These are phyloP conservation scores for Calonectria fujianensis DNA, from an alignment of 2,329 filamentous ascomycete genomes.

Conservation along the genomic window DNA sequence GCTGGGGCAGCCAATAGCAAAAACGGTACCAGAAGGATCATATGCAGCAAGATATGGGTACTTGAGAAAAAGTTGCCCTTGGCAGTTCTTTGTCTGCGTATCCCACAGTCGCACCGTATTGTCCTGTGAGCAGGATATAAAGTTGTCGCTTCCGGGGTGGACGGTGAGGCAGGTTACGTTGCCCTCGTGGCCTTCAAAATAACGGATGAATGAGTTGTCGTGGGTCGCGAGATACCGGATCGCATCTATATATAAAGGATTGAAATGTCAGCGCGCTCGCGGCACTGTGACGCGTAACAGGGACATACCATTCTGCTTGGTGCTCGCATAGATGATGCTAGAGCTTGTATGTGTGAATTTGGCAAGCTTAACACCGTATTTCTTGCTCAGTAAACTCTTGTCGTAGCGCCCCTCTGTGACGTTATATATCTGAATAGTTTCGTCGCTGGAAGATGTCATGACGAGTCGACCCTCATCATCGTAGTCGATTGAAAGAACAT, in stretches of 20 bases:
- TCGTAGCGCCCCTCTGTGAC: conserved; percentile 92
- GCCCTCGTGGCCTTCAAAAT: conserved; percentile 93
- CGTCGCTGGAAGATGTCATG: conserved; percentile 93
- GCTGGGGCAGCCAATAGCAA: conserved; percentile 89
- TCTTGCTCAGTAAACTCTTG: conserved; percentile 94
- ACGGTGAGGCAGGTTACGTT: conserved; percentile 89
- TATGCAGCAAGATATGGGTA: conserved; percentile 90
- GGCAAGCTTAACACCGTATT: conserved; percentile 95
- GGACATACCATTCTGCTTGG: conserved; percentile 87
- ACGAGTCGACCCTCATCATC: conserved; percentile 95
- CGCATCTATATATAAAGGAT: conserved; percentile 73
- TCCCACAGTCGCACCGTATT: conserved; percentile 96
- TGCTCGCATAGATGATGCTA: conserved; percentile 95
- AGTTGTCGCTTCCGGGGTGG: conserved; percentile 90
- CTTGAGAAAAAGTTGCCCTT: conserved; percentile 87
- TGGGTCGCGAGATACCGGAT: conserved; percentile 92
- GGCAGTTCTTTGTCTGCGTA: conserved; percentile 84
- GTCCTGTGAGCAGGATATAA: conserved; percentile 93
- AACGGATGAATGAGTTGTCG: conserved; percentile 96
- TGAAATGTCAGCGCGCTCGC: background rate
- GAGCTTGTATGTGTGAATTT: conserved; percentile 95
- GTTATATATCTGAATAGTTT: conserved; percentile 96
- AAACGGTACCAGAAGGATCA: conserved; percentile 93
- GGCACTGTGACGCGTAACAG: background rate
- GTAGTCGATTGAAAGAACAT: conserved; percentile 80